Percentiles rank a stretch among this genome's conserved stretches.
phyloP scores from a whole-genome alignment of 495 filamentous ascomycete genomes.

The Talaromyces trachyspermus region DNA sequence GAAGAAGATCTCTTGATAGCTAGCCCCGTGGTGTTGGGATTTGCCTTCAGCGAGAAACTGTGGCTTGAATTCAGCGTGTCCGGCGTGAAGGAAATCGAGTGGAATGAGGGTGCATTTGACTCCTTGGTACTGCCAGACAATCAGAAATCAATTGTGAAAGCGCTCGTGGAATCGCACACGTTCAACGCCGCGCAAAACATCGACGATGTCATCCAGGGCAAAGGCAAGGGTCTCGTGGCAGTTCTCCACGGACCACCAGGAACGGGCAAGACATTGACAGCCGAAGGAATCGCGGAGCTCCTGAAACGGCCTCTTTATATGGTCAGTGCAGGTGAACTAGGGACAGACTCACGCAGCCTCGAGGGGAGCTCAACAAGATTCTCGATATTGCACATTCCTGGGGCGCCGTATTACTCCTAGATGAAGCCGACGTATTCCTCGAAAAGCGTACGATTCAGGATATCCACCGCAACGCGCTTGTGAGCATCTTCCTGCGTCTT shows the following conservation, averaged over 20 bases:
- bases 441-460: slow-evolving; percentile 65
- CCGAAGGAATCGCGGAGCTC: slow-evolving; percentile 78
- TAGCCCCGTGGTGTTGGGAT: slow-evolving; percentile 92
- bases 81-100: slow-evolving; percentile 72
- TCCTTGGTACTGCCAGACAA: slow-evolving; percentile 67
- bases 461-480: slow-evolving; percentile 68
- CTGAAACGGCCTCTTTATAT: slow-evolving; percentile 78
- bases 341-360: slow-evolving; percentile 68
- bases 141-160: slow-evolving; percentile 74
- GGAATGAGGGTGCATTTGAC: slow-evolving; percentile 76
- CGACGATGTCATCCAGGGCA: slow-evolving; percentile 75
- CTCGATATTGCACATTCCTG: slow-evolving; percentile 82
- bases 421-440: slow-evolving; percentile 75
- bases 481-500: slow-evolving; percentile 65
- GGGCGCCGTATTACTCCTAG: slow-evolving; percentile 72
- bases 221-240: slow-evolving; percentile 66
- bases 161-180: slow-evolving; percentile 73
- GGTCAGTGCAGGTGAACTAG: slow-evolving; percentile 75
- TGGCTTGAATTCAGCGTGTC: slow-evolving; percentile 90
- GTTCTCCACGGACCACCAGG: slow-evolving; percentile 80
- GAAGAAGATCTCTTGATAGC: slow-evolving; percentile 84
- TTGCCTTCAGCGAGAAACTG: slow-evolving; percentile 80
- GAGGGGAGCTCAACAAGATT: slow-evolving; percentile 78
- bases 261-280: slow-evolving; percentile 84
- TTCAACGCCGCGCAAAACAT: slow-evolving; percentile 77